A percentile compares a stretch with the other conserved stretches of the same genome.
Evolutionary conservation across 352 stramenopile species (phyloP).

Genomic region (Globisporangium nunn): DNA sequence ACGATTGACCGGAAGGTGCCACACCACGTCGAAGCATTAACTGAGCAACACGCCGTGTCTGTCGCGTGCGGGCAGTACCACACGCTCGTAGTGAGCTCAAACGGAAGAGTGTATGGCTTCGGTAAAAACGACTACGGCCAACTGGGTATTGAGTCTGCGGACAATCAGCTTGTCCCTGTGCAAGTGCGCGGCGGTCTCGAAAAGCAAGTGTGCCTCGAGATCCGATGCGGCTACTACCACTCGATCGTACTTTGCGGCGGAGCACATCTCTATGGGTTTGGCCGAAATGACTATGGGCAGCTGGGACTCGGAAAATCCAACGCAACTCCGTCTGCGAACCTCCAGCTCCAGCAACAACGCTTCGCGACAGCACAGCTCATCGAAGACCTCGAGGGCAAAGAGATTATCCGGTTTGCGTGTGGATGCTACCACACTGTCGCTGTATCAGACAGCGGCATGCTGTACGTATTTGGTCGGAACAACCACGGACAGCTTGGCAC

Average conservation of each 20-base stretch:
- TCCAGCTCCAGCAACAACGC: conserved; percentile 66
- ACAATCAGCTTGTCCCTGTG: conserved; percentile 56
- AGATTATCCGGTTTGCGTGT: conserved; percentile 79
- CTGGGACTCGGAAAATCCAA: conserved; percentile 67
- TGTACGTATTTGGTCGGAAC: conserved; percentile 93
- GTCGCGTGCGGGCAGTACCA: conserved; percentile 92
- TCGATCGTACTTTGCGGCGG: conserved; percentile 72
- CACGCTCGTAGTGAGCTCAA: conserved; percentile 66
- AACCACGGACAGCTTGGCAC: conserved; percentile 92
- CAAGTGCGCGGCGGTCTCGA: conserved; percentile 51
- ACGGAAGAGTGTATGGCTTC: conserved; percentile 73
- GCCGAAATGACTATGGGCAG: conserved; percentile 92
- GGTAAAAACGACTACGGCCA: conserved; percentile 95
- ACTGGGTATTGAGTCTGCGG: conserved; percentile 70
- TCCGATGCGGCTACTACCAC: conserved; percentile 91
- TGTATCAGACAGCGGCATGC: conserved; percentile 82
- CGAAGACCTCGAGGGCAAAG: conserved; percentile 75
- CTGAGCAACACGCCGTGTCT: conserved; percentile 51
- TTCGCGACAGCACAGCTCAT: conserved; percentile 51
- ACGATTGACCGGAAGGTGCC: conserved; percentile 85
- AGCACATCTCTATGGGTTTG: conserved; percentile 81
- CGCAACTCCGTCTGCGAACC: conserved; percentile 27
- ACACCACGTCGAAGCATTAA: conserved; percentile 53
- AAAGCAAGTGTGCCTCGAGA: conserved; percentile 58
- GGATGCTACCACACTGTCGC: conserved; percentile 90